Evolutionary conservation across 257 asterid genomes (phyloP).

Genomic region (Forsythia viridissima): DNA sequence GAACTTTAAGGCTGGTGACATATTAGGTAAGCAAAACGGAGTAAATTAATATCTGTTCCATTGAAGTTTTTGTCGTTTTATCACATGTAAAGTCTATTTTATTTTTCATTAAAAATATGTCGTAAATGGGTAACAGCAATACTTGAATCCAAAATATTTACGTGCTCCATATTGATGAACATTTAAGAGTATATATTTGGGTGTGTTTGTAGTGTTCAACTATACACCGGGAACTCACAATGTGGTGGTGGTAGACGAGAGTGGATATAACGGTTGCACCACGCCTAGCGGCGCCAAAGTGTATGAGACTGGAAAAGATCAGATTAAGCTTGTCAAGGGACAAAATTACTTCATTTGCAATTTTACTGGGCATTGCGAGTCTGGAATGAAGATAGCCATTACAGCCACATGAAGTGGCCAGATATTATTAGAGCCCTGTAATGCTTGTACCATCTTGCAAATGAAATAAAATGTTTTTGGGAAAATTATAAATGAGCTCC

Average conservation of each 20-base stretch:
- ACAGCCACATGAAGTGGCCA: slow-evolving; percentile 20
- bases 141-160: too few relatives aligned
- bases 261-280: slow-evolving; percentile 24
- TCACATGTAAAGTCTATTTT: too few relatives aligned
- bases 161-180: background rate
- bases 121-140: too few relatives aligned
- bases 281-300: slow-evolving; percentile 27
- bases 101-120: too few relatives aligned
- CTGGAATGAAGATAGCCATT: slow-evolving; percentile 69
- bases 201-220: slow-evolving; percentile 35
- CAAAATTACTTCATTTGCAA: slow-evolving; percentile 65
- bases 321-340: slow-evolving; percentile 53
- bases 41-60: too few relatives aligned
- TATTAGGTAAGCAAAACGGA: slow-evolving; percentile 26
- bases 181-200: background rate
- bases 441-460: too few relatives aligned
- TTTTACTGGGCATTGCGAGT: slow-evolving; percentile 45
- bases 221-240: slow-evolving; percentile 29
- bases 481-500: too few relatives aligned
- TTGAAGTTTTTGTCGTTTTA: too few relatives aligned
- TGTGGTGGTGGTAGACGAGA: slow-evolving; percentile 36
- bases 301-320: slow-evolving; percentile 46
- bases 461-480: too few relatives aligned
- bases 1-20: slow-evolving; percentile 41
- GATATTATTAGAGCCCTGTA: too few relatives aligned